Percentiles rank a stretch among this genome's conserved stretches.
Conservation (phyloP, 441 rosid species). For the Aleurites moluccanus region DNA sequence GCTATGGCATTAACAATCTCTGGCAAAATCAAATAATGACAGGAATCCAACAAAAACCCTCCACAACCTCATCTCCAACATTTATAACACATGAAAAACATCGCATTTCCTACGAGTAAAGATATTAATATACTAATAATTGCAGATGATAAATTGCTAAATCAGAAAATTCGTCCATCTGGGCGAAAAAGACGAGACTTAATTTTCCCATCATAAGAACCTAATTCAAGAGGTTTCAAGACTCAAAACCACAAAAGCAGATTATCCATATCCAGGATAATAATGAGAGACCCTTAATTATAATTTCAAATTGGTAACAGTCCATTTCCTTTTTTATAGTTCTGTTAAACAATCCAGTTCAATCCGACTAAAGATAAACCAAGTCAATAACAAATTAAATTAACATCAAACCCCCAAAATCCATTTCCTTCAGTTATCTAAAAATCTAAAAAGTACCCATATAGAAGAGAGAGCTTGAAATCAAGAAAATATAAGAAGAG, state of each 20-base stretch:
- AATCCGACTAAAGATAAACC: background rate
- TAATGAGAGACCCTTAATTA: background rate
- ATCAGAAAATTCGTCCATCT: no score
- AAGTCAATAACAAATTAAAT: no score
- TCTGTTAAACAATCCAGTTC: background rate
- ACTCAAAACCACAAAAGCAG: background rate
- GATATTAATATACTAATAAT: background rate
- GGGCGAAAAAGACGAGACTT: background rate
- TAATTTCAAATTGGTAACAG: background rate
- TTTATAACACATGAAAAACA: background rate
- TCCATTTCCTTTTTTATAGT: background rate
- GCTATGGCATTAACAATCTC: background rate
- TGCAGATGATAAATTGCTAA: background rate
- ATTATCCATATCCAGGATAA: background rate
- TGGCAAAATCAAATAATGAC: background rate
- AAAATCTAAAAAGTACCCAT: background rate
- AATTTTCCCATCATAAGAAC: background rate
- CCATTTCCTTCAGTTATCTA: background rate
- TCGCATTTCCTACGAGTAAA: background rate
- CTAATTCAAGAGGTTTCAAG: background rate
- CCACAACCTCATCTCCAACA: background rate
- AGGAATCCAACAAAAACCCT: background rate
- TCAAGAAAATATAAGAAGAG: background rate
- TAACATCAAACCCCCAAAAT: no score
- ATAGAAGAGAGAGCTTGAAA: background rate